Conservation (phyloP, 164 flowering plant genomes). For the Stephania yunnanensis region DNA sequence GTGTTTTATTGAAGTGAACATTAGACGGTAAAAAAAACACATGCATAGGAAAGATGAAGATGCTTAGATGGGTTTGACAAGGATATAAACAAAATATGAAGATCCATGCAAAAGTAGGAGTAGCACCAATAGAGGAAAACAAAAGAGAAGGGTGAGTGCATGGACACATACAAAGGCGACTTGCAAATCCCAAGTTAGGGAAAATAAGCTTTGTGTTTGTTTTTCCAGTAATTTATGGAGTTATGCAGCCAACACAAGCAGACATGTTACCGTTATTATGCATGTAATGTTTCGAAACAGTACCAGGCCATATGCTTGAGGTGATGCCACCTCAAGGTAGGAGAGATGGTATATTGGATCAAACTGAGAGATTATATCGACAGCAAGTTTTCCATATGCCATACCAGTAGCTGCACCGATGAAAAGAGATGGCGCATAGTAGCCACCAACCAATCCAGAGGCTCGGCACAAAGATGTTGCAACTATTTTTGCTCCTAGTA, state of each 20-base stretch:
- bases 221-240: background rate
- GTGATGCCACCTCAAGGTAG: slow-evolving; percentile 84
- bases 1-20: too few species aligned
- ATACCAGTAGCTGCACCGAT: slow-evolving; percentile 97
- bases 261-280: background rate
- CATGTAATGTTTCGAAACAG: background rate
- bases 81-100: too few species aligned
- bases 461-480: slow-evolving; percentile 85
- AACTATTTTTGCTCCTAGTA: slow-evolving; percentile 68
- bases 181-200: too few species aligned
- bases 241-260: background rate
- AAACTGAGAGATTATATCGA: slow-evolving; percentile 37
- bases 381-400: slow-evolving; percentile 80
- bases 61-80: too few species aligned
- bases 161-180: too few species aligned
- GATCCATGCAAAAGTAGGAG: too few species aligned
- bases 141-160: too few species aligned
- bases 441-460: slow-evolving; percentile 93
- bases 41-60: too few species aligned
- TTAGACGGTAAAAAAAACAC: too few species aligned
- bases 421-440: slow-evolving; percentile 91
- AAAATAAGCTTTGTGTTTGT: too few species aligned
- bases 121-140: too few species aligned
- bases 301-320: slow-evolving; percentile 99
- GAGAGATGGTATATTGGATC: slow-evolving; percentile 56